phyloP scores from a whole-genome alignment of 306 rosid genomes.

The Calophaca sinica region DNA sequence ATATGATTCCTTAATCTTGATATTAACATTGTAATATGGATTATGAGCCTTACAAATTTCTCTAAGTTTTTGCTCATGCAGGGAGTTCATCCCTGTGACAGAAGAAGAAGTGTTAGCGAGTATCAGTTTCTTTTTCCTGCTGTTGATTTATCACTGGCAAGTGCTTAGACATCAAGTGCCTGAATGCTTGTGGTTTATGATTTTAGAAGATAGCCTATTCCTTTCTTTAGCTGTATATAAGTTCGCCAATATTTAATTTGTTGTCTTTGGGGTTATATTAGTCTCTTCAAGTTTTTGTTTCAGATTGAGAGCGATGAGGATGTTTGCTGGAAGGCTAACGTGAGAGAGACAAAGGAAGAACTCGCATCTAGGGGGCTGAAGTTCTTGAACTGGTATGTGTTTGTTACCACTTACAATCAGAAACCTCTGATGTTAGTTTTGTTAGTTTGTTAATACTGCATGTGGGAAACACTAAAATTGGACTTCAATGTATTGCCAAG shows the following conservation, averaged over 20 bases:
- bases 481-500: neutral
- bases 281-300: slow-evolving; percentile 41
- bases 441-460: slow-evolving; percentile 32
- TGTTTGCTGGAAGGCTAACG: slow-evolving; percentile 72
- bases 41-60: slow-evolving; percentile 24
- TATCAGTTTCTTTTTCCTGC: slow-evolving; percentile 85
- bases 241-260: slow-evolving; percentile 26
- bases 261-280: slow-evolving; percentile 43
- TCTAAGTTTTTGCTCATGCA: slow-evolving; percentile 45
- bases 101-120: slow-evolving; percentile 78
- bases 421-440: slow-evolving; percentile 36
- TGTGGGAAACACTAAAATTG: slow-evolving; percentile 36
- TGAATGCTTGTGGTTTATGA: slow-evolving; percentile 26
- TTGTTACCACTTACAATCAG: slow-evolving; percentile 21
- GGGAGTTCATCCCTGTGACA: slow-evolving; percentile 98
- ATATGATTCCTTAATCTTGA: slow-evolving; percentile 40
- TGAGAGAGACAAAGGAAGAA: slow-evolving; percentile 88
- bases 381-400: slow-evolving; percentile 78
- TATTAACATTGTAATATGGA: slow-evolving; percentile 25
- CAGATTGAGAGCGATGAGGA: slow-evolving; percentile 89
- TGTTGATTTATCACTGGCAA: slow-evolving; percentile 88
- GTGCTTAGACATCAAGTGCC: slow-evolving; percentile 44
- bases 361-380: slow-evolving; percentile 77
- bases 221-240: slow-evolving; percentile 42
- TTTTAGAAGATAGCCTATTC: slow-evolving; percentile 45